A percentile compares a stretch with the other conserved stretches of the same genome.
Conservation (phyloP, 2,329 filamentous ascomycete species). For the Colletotrichum abscissum region DNA sequence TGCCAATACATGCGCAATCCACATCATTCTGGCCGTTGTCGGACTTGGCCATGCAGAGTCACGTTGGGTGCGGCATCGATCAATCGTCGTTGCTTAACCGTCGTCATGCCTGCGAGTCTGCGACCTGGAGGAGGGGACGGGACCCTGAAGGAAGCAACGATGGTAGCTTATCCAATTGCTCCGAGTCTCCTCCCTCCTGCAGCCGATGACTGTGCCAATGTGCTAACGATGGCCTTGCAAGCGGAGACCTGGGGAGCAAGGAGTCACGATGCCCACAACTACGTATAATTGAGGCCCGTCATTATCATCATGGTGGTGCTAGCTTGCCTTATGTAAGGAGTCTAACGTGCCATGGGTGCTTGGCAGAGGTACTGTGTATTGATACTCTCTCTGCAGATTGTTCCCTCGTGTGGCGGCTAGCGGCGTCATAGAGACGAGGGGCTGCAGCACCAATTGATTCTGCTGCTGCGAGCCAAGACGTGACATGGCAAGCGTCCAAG, state of each 20-base stretch:
- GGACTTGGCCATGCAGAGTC: not conserved
- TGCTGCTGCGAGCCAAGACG: slow-evolving; percentile 29
- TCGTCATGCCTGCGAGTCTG: not conserved
- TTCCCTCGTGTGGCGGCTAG: slow-evolving; percentile 11
- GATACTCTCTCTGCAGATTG: not conserved
- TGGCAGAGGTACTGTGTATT: not conserved
- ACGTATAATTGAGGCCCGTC: not conserved
- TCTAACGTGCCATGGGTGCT: not conserved
- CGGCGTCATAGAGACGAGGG: slow-evolving; percentile 33
- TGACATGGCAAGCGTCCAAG: slow-evolving; percentile 12
- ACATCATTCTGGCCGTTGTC: not conserved
- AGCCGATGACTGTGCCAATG: slow-evolving; percentile 1
- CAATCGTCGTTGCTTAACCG: not conserved
- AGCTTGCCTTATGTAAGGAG: not conserved
- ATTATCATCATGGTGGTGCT: not conserved
- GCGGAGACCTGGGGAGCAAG: slow-evolving; percentile 12
- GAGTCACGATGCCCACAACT: not conserved
- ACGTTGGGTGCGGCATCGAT: not conserved
- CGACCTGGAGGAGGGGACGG: not conserved
- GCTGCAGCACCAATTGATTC: slow-evolving; percentile 22
- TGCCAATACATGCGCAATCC: slow-evolving; percentile 5
- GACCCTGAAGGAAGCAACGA: slow-evolving; percentile 25
- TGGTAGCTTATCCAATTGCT: not conserved
- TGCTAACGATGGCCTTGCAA: slow-evolving; percentile 17
- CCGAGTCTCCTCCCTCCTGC: not conserved